A percentile compares a stretch with the other conserved stretches of the same genome.
These are phyloP conservation scores for Schoenoplectus tabernaemontani DNA, from an alignment of 202 grass and related monocot species.

Conservation along the genomic window DNA sequence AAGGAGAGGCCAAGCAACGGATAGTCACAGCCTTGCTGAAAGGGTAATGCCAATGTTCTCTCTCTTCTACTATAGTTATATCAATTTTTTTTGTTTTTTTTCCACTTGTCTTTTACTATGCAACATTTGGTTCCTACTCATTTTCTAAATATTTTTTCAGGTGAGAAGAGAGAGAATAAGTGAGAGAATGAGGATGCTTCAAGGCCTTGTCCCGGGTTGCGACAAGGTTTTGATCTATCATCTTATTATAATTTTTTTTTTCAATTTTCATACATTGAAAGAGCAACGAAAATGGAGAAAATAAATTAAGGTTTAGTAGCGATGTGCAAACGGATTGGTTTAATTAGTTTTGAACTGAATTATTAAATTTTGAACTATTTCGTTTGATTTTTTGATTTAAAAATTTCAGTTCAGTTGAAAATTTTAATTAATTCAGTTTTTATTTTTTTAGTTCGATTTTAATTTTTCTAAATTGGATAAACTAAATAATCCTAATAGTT, in stretches of 20 bases:
- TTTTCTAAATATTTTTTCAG: constrained; percentile 33
- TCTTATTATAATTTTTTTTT: background rate
- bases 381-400: no score
- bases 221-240: constrained; percentile 52
- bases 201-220: constrained; percentile 77
- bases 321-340: no score
- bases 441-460: no score
- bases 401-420: no score
- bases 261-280: background rate
- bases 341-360: no score
- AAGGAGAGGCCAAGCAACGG: constrained; percentile 80
- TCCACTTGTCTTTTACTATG: constrained; percentile 1
- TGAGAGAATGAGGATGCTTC: constrained; percentile 86
- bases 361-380: no score
- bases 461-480: no score
- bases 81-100: background rate
- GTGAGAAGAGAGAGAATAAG: constrained; percentile 86
- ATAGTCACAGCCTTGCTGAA: constrained; percentile 92
- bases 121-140: constrained; percentile 24
- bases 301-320: no score
- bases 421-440: no score
- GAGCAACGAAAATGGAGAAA: no score
- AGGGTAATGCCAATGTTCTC: constrained; percentile 43
- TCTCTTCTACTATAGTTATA: background rate
- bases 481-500: no score